Evolutionary conservation across 495 filamentous ascomycete species (phyloP).

Genomic region (Delitschia confertaspora): DNA sequence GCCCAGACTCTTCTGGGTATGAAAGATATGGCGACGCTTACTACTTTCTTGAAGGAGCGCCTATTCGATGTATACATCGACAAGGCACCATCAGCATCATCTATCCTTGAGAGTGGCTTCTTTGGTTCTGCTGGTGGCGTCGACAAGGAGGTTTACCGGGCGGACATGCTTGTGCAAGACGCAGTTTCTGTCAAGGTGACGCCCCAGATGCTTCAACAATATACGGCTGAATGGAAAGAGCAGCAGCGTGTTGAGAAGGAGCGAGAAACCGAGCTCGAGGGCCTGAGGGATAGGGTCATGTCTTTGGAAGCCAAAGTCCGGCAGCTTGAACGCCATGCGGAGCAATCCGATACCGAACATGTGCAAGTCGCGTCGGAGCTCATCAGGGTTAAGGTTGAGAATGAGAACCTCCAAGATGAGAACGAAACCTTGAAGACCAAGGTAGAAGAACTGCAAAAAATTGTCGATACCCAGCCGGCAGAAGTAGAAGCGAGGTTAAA

Average conservation of each 20-base stretch:
- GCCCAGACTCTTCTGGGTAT: slow-evolving; percentile 65
- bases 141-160: slow-evolving; percentile 92
- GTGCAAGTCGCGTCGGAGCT: slow-evolving; percentile 84
- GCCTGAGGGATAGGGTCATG: slow-evolving; percentile 54
- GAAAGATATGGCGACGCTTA: slow-evolving; percentile 82
- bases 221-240: slow-evolving; percentile 87
- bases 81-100: slow-evolving; percentile 73
- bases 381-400: slow-evolving; percentile 85
- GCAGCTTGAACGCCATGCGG: slow-evolving; percentile 73
- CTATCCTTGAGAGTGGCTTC: slow-evolving; percentile 91
- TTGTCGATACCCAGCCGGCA: slow-evolving; percentile 80
- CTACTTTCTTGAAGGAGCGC: slow-evolving; percentile 82
- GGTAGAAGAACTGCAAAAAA: slow-evolving; percentile 67
- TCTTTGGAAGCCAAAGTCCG: slow-evolving; percentile 63
- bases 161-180: slow-evolving; percentile 86
- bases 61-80: slow-evolving; percentile 97
- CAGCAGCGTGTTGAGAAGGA: slow-evolving; percentile 68
- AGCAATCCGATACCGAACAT: slow-evolving; percentile 88
- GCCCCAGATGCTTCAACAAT: slow-evolving; percentile 65
- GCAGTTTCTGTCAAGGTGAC: slow-evolving; percentile 85
- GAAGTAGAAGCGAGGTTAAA: slow-evolving; percentile 79
- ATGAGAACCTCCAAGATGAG: slow-evolving; percentile 76
- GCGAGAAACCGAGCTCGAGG: slow-evolving; percentile 73
- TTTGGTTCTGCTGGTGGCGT: slow-evolving; percentile 83
- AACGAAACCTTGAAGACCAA: slow-evolving; percentile 79